A percentile compares a stretch with the other conserved stretches of the same genome.
Conservation (phyloP, 306 rosid species). For the Vicia villosa region DNA sequence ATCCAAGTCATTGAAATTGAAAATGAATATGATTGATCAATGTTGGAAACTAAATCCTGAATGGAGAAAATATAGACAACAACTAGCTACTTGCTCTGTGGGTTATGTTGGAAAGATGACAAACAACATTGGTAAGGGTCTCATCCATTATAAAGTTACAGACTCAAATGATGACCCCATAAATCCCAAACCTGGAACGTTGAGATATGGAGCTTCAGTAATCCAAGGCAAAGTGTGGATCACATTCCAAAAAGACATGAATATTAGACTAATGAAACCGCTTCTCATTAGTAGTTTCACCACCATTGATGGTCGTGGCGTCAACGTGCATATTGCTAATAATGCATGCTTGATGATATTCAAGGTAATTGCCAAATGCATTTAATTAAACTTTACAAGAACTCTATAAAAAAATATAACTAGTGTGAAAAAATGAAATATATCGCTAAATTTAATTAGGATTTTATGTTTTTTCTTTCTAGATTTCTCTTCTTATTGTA, state of each 20-base stretch:
- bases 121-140: background rate
- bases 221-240: slow-evolving; percentile 12
- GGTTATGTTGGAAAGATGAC: slow-evolving; percentile 26
- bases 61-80: slow-evolving; percentile 25
- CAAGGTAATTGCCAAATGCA: slow-evolving; percentile 12
- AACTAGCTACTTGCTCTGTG: slow-evolving; percentile 33
- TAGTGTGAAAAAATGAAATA: too few species aligned
- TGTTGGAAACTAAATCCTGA: slow-evolving; percentile 34
- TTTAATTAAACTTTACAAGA: background rate
- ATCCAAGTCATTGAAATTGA: background rate
- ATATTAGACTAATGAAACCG: slow-evolving; percentile 29
- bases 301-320: background rate
- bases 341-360: slow-evolving; percentile 18
- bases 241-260: slow-evolving; percentile 40
- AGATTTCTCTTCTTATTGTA: too few species aligned
- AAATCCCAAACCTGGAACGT: slow-evolving; percentile 33
- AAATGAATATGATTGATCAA: slow-evolving; percentile 35
- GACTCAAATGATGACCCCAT: slow-evolving; percentile 1
- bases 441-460: background rate
- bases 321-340: background rate
- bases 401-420: too few species aligned
- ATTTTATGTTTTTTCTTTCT: background rate
- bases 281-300: slow-evolving; percentile 12
- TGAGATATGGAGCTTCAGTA: slow-evolving; percentile 38
- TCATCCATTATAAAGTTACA: background rate